Conservation (phyloP, 495 filamentous ascomycete genomes). For the Mycothermus thermophilus region DNA sequence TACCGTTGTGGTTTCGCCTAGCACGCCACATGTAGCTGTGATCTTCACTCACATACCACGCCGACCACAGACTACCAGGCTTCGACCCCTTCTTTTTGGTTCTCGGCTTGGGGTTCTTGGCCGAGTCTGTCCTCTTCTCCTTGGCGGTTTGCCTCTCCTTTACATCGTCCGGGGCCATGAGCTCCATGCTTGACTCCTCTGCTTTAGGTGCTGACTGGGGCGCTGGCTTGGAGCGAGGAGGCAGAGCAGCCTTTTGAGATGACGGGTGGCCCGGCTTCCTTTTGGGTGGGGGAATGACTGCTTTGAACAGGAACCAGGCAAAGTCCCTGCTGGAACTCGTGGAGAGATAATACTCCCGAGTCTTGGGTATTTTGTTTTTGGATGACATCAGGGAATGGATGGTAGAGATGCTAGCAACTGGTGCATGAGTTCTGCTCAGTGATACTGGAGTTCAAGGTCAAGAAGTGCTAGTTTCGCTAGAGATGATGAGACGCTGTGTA, state of each 20-base stretch:
- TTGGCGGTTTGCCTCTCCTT: not conserved
- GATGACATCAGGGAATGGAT: too few relatives aligned
- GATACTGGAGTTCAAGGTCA: not conserved
- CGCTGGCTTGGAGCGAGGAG: too few relatives aligned
- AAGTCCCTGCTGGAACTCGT: conserved; percentile 5
- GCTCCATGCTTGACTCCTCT: not conserved
- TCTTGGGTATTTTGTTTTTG: conserved; percentile 1
- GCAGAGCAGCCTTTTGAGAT: too few relatives aligned
- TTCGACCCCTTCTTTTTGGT: not conserved
- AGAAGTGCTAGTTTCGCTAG: too few relatives aligned
- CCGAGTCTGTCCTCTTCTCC: not conserved
- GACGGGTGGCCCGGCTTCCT: not conserved
- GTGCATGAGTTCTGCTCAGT: not conserved
- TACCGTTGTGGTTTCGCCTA: conserved; percentile 5
- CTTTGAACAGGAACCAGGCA: conserved; percentile 6
- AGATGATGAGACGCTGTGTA: too few relatives aligned
- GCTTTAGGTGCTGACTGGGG: too few relatives aligned
- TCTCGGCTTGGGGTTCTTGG: not conserved
- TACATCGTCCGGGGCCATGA: not conserved
- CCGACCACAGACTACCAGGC: conserved; percentile 5
- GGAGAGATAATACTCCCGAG: conserved; percentile 3
- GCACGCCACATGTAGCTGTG: conserved; percentile 9
- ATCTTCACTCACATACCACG: conserved; percentile 7
- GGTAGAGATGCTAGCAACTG: not conserved
- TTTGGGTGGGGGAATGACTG: not conserved